Percentiles rank a stretch among this genome's conserved stretches.
phyloP scores from a whole-genome alignment of 169 alveolate genomes.

The Eimeria maxima region DNA sequence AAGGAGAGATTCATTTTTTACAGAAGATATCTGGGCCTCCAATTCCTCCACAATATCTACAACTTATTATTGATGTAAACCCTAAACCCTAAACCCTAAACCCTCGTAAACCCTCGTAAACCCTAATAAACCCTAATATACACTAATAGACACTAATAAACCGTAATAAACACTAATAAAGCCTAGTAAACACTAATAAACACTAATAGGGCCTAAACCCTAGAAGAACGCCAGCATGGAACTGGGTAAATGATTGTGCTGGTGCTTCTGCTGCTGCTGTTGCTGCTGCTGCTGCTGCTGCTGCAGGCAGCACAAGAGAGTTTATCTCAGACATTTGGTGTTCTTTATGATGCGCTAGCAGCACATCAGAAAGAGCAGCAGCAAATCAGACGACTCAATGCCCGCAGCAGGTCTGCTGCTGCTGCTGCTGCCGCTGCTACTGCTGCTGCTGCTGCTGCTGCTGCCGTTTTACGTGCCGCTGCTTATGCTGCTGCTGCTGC shows the following conservation, averaged over 20 bases:
- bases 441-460: too few species aligned
- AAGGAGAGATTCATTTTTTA: not conserved
- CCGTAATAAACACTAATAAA: not conserved
- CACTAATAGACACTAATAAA: too few species aligned
- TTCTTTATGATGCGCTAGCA: not conserved
- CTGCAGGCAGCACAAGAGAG: constrained; percentile 1
- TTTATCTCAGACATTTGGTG: not conserved
- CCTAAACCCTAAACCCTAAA: not conserved
- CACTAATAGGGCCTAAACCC: not conserved
- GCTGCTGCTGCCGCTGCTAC: too few species aligned
- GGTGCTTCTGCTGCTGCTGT: constrained; percentile 10
- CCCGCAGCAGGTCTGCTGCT: too few species aligned
- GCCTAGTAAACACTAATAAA: not conserved
- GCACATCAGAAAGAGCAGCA: too few species aligned
- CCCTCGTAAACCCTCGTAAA: not conserved
- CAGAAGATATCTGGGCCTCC: not conserved
- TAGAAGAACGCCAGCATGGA: not conserved
- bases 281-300: constrained; percentile 8
- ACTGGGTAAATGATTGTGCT: not conserved
- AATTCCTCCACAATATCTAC: not conserved
- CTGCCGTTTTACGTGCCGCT: too few species aligned
- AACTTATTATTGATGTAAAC: not conserved
- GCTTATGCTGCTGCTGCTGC: too few species aligned
- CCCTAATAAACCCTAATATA: too few species aligned
- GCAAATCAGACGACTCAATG: too few species aligned